Evolutionary conservation across 1,139 yeast species (phyloP).

Genomic region (Kodamaea ohmeri): DNA sequence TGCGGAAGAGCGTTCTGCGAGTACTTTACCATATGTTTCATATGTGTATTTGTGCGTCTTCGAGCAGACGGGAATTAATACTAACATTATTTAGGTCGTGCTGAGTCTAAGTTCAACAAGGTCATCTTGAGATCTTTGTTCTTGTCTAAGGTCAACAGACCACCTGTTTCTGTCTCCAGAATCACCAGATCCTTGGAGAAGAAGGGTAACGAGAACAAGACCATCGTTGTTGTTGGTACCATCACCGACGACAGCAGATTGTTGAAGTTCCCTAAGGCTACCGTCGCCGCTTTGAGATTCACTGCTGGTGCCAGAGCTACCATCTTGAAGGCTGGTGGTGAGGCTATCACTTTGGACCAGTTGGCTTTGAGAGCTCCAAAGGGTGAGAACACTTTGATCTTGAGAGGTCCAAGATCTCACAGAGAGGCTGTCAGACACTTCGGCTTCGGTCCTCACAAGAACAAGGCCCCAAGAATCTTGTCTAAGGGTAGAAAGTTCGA

Average conservation of each 20-base stretch:
- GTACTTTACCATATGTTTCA: conserved; percentile 35
- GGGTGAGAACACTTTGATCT: conserved; percentile 96
- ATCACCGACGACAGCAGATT: conserved; percentile 97
- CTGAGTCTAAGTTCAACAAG: conserved; percentile 98
- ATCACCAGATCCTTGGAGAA: conserved; percentile 70
- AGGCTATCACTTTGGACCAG: conserved; percentile 98
- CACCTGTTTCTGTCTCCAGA: conserved; percentile 96
- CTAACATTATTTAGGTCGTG: conserved; percentile 75
- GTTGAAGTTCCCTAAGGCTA: conserved; percentile 90
- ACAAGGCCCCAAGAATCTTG: conserved; percentile 97
- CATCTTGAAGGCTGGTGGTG: conserved; percentile 98
- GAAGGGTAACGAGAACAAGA: conserved; percentile 86
- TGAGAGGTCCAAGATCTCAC: conserved; percentile 98
- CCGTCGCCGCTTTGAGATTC: conserved; percentile 99
- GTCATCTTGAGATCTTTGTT: conserved; percentile 90
- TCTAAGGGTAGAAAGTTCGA: conserved; percentile 99
- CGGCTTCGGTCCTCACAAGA: conserved; percentile 99
- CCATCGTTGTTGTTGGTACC: conserved; percentile 98
- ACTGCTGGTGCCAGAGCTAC: conserved; percentile 99
- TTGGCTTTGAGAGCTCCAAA: conserved; percentile 99
- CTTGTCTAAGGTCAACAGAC: conserved; percentile 98
- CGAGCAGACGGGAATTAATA: conserved; percentile 51
- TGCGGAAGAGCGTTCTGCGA: conserved; percentile 48
- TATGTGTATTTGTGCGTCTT: conserved; percentile 46
- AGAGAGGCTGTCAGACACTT: conserved; percentile 99